Conservation (phyloP, 768 basidiomycete genomes). For the Cyathus striatus region DNA sequence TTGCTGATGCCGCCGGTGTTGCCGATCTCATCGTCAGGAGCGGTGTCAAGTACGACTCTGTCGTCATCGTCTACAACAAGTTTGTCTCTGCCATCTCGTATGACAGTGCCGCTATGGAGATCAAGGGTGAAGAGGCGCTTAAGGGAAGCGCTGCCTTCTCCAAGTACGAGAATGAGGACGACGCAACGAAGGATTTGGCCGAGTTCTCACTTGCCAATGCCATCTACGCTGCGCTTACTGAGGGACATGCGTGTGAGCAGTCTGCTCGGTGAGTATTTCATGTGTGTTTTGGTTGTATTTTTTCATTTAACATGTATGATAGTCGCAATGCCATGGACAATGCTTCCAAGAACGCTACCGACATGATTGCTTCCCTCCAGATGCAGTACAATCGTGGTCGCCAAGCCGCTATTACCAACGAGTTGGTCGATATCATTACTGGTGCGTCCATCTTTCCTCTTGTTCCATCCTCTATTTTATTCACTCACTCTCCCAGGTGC, state of each 20-base stretch:
- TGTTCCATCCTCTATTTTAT: not conserved
- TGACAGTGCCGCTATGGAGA: constrained; percentile 68
- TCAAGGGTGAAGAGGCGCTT: constrained; percentile 79
- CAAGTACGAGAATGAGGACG: constrained; percentile 97
- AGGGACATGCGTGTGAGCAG: constrained; percentile 94
- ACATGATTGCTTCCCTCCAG: constrained; percentile 85
- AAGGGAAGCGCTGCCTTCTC: constrained; percentile 83
- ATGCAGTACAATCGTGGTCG: constrained; percentile 99
- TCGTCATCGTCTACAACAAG: constrained; percentile 76
- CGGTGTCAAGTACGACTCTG: constrained; percentile 82
- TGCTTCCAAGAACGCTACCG: constrained; percentile 95
- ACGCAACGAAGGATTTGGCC: constrained; percentile 86
- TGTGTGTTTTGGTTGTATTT: not conserved
- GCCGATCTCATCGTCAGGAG: constrained; percentile 89
- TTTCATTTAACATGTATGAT: constrained; percentile 3
- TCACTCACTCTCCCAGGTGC: too few relatives aligned
- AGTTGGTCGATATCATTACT: constrained; percentile 89
- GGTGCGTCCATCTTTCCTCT: constrained; percentile 40
- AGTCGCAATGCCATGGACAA: constrained; percentile 99
- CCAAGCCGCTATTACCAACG: constrained; percentile 96
- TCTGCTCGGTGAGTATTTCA: constrained; percentile 64
- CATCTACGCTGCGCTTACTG: constrained; percentile 89
- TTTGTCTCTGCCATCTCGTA: constrained; percentile 91
- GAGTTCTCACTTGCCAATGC: constrained; percentile 97
- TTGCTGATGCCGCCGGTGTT: constrained; percentile 91